Percentiles rank a stretch among this genome's conserved stretches.
Evolutionary conservation across 139 green algal genomes (phyloP).

Genomic region (Chlamydomonas asymmetrica): DNA sequence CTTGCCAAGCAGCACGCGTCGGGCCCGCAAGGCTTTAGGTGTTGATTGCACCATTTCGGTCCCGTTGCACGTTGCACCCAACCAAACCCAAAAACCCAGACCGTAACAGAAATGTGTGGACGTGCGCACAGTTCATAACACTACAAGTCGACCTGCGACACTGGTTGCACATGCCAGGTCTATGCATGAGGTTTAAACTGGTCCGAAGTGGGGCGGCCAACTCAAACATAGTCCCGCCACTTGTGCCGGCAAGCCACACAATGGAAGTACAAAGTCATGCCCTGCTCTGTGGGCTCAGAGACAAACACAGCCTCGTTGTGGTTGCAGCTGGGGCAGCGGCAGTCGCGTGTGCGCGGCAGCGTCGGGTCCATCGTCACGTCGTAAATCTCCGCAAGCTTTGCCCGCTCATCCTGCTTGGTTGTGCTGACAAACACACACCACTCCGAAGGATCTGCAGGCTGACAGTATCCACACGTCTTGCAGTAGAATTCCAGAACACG

Average conservation of each 20-base stretch:
- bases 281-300: constrained; percentile 73
- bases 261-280: constrained; percentile 90
- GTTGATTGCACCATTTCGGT: too few relatives aligned
- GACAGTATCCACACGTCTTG: constrained; percentile 79
- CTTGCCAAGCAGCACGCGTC: too few relatives aligned
- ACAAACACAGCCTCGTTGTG: constrained; percentile 91
- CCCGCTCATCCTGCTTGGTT: constrained; percentile 74
- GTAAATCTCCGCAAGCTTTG: constrained; percentile 67
- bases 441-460: constrained; percentile 58
- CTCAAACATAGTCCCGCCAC: constrained; percentile 81
- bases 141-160: too few relatives aligned
- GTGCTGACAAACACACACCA: constrained; percentile 82
- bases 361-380: constrained; percentile 88
- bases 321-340: constrained; percentile 73
- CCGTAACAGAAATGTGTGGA: too few relatives aligned
- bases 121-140: too few relatives aligned
- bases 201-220: too few relatives aligned
- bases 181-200: too few relatives aligned
- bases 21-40: too few relatives aligned
- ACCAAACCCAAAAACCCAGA: too few relatives aligned
- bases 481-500: constrained; percentile 82
- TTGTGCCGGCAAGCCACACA: constrained; percentile 68
- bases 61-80: too few relatives aligned
- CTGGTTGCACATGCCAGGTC: too few relatives aligned
- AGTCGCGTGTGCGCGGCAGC: constrained; percentile 83